These are phyloP conservation scores for Penicillium nordicum DNA, from an alignment of 2,329 filamentous ascomycete species.

Conservation along the genomic window DNA sequence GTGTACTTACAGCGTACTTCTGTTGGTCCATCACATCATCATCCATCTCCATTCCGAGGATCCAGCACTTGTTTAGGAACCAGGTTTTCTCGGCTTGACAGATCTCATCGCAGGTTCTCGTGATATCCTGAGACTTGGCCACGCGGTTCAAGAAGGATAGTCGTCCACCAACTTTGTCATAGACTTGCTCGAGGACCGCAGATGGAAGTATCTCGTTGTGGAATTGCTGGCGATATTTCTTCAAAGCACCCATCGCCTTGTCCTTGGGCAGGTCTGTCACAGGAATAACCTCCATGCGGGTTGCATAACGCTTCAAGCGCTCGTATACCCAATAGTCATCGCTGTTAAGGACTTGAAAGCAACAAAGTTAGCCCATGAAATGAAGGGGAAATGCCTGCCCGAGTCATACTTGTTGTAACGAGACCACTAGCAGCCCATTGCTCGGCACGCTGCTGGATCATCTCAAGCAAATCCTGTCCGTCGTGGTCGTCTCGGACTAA, in stretches of 20 bases:
- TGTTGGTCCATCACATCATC: conserved; percentile 99
- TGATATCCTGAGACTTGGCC: conserved; percentile 80
- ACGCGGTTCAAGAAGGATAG: conserved; percentile 85
- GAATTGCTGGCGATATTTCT: conserved; percentile 77
- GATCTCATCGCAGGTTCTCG: conserved; percentile 70
- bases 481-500: conserved; percentile 87
- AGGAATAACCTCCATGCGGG: conserved; percentile 88
- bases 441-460: conserved; percentile 92
- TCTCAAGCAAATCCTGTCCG: conserved; percentile 86
- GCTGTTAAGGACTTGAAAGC: conserved; percentile 74
- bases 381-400: neutral
- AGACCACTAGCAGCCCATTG: conserved; percentile 92
- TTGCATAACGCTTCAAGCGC: conserved; percentile 84
- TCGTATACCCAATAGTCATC: conserved; percentile 99
- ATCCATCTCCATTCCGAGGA: conserved; percentile 74
- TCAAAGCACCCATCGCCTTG: conserved; percentile 72
- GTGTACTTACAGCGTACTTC: conserved; percentile 75
- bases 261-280: conserved; percentile 77
- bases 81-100: conserved; percentile 70
- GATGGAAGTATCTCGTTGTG: conserved; percentile 57
- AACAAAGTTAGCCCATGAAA: neutral
- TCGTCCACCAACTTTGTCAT: conserved; percentile 80
- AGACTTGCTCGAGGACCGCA: conserved; percentile 69
- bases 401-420: conserved; percentile 60
- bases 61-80: conserved; percentile 77